Evolutionary conservation across 768 basidiomycete species (phyloP).

Genomic region (Tylopilus cervinicoccineus): DNA sequence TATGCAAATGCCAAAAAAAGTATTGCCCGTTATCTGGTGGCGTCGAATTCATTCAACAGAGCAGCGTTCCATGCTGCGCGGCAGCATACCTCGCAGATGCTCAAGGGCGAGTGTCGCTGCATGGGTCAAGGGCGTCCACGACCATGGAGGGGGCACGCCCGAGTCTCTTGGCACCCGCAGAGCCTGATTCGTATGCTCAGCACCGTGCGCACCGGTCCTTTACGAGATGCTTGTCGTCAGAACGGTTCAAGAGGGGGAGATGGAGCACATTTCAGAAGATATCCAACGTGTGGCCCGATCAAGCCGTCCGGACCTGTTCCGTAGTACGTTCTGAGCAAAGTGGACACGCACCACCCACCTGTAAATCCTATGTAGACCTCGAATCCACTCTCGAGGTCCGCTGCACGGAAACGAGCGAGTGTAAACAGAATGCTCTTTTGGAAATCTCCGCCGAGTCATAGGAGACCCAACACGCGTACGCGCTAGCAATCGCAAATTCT

Average conservation of each 20-base stretch:
- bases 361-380: constrained; percentile 15
- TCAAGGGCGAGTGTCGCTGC: constrained; percentile 6
- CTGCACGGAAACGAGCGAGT: constrained; percentile 15
- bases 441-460: constrained; percentile 25
- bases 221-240: constrained; percentile 15
- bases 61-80: constrained; percentile 21
- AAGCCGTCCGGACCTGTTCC: constrained; percentile 10
- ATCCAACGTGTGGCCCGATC: constrained; percentile 25
- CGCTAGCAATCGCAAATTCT: constrained; percentile 21
- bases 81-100: constrained; percentile 7
- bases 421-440: constrained; percentile 8
- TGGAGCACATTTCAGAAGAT: constrained; percentile 21
- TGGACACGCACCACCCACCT: constrained; percentile 25
- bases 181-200: constrained; percentile 17
- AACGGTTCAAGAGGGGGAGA: constrained; percentile 7
- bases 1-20: constrained; percentile 21
- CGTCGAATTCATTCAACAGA: constrained; percentile 20
- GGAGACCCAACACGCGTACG: constrained; percentile 16
- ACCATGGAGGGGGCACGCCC: constrained; percentile 6
- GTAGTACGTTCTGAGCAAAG: constrained; percentile 9
- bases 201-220: constrained; percentile 17
- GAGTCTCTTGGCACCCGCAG: constrained; percentile 10
- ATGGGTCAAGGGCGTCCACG: constrained; percentile 27
- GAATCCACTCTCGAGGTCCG: constrained; percentile 15
- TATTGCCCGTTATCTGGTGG: constrained; percentile 25